Conservation (phyloP, 768 basidiomycete genomes). For the Leccinum obscurum region DNA sequence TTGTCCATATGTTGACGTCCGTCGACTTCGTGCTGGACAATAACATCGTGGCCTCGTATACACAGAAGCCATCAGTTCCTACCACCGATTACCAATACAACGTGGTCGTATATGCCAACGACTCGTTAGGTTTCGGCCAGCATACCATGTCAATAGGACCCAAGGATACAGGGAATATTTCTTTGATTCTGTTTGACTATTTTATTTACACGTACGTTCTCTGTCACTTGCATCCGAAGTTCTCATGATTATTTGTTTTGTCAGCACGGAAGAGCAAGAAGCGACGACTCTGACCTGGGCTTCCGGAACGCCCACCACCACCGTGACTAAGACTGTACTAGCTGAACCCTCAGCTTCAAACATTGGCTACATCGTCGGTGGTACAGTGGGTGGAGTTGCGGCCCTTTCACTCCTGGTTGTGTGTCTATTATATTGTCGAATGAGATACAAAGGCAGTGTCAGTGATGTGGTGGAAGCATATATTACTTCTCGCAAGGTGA, state of each 20-base stretch:
- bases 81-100: constrained; percentile 15
- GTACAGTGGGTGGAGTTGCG: background rate
- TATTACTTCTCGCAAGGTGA: background rate
- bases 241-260: background rate
- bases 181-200: constrained; percentile 22
- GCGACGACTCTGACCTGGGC: background rate
- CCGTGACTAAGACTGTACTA: too few species aligned
- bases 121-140: constrained; percentile 5
- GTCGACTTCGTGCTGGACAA: constrained; percentile 13
- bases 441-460: background rate
- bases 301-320: background rate
- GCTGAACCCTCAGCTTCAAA: too few species aligned
- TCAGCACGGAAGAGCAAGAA: constrained; percentile 2
- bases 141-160: constrained; percentile 14
- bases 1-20: background rate
- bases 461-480: constrained; percentile 8
- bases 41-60: background rate
- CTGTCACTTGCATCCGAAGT: background rate
- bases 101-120: constrained; percentile 17
- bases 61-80: background rate
- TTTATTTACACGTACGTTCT: constrained; percentile 21
- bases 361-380: background rate
- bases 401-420: background rate
- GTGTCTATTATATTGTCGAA: constrained; percentile 7
- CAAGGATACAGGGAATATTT: background rate